These are phyloP conservation scores for Neotropicomus parvogracilis DNA, from an alignment of 1,284 basidiomycete genomes.

Conservation along the genomic window DNA sequence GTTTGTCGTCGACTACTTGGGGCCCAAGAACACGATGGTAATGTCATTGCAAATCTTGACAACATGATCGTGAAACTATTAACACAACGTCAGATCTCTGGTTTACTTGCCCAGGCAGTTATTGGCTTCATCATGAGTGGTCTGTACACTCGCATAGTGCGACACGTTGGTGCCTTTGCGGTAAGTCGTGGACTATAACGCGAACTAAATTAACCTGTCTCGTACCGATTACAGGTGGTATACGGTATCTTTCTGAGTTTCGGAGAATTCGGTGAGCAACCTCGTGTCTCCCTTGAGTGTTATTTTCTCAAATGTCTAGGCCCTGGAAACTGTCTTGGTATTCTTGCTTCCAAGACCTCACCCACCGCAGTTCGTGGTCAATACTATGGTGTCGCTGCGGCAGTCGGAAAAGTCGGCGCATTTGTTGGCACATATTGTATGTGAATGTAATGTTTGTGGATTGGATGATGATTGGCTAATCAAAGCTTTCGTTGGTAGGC, in stretches of 20 bases:
- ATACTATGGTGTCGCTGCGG: conserved; percentile 83
- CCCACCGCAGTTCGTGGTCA: conserved; percentile 86
- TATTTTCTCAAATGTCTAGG: conserved; percentile 33
- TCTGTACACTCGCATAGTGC: conserved; percentile 57
- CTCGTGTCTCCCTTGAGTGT: not conserved
- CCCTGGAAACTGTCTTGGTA: conserved; percentile 77
- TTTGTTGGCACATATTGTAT: conserved; percentile 78
- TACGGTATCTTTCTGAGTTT: conserved; percentile 90
- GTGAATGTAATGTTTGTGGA: conserved; percentile 21
- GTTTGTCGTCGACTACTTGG: conserved; percentile 70
- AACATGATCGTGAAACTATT: conserved; percentile 1
- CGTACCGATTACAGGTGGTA: conserved; percentile 47
- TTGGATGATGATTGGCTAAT: conserved; percentile 9
- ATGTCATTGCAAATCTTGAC: conserved; percentile 1
- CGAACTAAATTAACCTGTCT: not conserved
- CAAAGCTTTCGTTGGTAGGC: conserved; percentile 35
- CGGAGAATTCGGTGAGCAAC: conserved; percentile 63
- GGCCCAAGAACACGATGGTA: conserved; percentile 77
- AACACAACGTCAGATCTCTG: conserved; percentile 49
- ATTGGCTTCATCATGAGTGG: conserved; percentile 87
- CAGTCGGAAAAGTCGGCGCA: conserved; percentile 87
- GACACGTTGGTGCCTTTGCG: conserved; percentile 76
- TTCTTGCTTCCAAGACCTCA: conserved; percentile 78
- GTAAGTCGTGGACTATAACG: conserved; percentile 36
- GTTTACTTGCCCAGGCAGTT: conserved; percentile 66